Conservation (phyloP, 495 filamentous ascomycete genomes). For the Staphylotrichum tortipilum region DNA sequence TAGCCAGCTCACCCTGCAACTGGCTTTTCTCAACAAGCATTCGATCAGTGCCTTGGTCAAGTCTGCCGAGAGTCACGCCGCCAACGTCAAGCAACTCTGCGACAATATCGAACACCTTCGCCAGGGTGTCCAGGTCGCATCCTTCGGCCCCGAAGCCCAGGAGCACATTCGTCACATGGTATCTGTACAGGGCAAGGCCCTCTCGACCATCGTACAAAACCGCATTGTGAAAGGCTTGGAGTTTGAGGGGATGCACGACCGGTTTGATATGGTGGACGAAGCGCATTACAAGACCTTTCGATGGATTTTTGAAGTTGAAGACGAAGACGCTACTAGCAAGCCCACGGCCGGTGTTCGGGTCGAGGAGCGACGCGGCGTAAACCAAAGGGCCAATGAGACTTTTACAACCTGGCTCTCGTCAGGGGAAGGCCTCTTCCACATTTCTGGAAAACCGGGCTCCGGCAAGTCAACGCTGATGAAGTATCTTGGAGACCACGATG, state of each 20-base stretch:
- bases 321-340: no score
- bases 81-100: neutral
- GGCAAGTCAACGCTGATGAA: conserved; percentile 7
- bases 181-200: neutral
- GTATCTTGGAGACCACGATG: neutral
- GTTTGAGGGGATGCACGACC: neutral
- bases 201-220: neutral
- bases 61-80: neutral
- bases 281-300: no score
- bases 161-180: neutral
- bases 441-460: conserved; percentile 4
- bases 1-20: no score
- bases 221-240: neutral
- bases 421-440: neutral
- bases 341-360: no score
- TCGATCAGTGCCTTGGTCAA: neutral
- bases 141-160: neutral
- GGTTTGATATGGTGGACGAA: no score
- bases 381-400: neutral
- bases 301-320: no score
- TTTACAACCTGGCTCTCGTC: neutral
- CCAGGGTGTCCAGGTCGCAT: neutral
- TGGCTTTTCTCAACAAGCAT: no score
- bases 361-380: neutral
- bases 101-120: neutral